These are phyloP conservation scores for Salix purpurea DNA, from an alignment of 345 rosid species.

Conservation along the genomic window DNA sequence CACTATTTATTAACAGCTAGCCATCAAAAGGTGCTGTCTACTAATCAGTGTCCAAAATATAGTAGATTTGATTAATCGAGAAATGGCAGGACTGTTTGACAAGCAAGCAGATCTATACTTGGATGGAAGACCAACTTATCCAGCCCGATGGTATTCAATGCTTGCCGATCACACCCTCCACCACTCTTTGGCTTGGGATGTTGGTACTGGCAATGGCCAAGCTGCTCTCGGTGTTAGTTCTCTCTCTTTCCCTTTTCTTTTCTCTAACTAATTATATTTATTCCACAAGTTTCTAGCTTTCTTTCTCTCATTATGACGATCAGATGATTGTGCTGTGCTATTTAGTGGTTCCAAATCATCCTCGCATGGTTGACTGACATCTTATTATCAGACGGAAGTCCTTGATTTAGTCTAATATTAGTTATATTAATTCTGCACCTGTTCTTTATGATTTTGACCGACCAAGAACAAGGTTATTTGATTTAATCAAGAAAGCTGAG, in stretches of 20 bases:
- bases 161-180: constrained; percentile 41
- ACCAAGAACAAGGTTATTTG: not conserved
- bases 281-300: not conserved
- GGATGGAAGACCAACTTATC: constrained; percentile 60
- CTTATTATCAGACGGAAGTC: no score
- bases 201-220: constrained; percentile 70
- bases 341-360: no score
- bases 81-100: constrained; percentile 20
- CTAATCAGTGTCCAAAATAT: no score
- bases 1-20: no score
- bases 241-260: not conserved
- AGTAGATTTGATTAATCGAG: no score
- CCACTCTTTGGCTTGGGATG: constrained; percentile 62
- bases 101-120: constrained; percentile 56
- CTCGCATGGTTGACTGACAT: no score
- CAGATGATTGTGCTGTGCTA: not conserved
- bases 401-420: no score
- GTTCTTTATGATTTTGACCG: no score
- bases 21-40: no score
- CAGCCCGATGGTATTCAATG: constrained; percentile 52
- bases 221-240: constrained; percentile 53
- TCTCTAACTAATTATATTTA: not conserved
- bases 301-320: not conserved
- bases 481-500: not conserved
- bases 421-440: no score